Evolutionary conservation across 2,329 filamentous ascomycete genomes (phyloP).

Genomic region (Apiospora marii): DNA sequence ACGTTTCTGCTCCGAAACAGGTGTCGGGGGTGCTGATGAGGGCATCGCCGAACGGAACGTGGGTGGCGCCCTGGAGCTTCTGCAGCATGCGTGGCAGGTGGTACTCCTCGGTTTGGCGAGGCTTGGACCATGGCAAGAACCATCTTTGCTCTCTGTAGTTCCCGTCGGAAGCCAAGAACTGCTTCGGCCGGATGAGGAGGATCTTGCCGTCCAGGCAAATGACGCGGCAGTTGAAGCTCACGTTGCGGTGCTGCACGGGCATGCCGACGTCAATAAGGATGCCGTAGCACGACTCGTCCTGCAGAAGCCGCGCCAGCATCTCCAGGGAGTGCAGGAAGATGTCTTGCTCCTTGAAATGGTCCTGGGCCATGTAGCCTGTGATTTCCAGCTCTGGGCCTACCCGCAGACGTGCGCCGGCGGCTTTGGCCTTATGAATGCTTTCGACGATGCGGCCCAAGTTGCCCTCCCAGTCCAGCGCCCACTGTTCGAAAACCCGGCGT

Average conservation of each 20-base stretch:
- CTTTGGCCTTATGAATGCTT: constrained; percentile 64
- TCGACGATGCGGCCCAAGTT: constrained; percentile 68
- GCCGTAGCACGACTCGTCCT: constrained; percentile 65
- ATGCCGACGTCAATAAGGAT: constrained; percentile 72
- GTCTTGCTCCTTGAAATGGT: constrained; percentile 70
- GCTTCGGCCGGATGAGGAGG: constrained; percentile 75
- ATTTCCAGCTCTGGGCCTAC: constrained; percentile 66
- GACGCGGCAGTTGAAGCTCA: constrained; percentile 72
- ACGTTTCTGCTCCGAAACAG: constrained; percentile 62
- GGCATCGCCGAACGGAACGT: constrained; percentile 73
- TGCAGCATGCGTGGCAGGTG: constrained; percentile 67
- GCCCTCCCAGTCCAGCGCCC: constrained; percentile 50
- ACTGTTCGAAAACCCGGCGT: background rate
- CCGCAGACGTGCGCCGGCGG: constrained; percentile 63
- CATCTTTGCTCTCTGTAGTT: constrained; percentile 68
- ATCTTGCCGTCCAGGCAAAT: constrained; percentile 72
- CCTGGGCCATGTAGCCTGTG: constrained; percentile 68
- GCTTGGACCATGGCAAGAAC: constrained; percentile 70
- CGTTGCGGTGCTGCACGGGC: constrained; percentile 68
- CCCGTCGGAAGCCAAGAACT: constrained; percentile 75
- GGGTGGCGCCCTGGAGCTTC: constrained; percentile 53
- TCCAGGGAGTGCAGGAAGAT: constrained; percentile 69
- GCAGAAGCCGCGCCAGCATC: constrained; percentile 66
- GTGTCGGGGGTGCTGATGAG: constrained; percentile 57
- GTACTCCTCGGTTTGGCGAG: constrained; percentile 68